These are phyloP conservation scores for Penicillium sclerotiorum DNA, from an alignment of 2,329 filamentous ascomycete species.

Conservation along the genomic window DNA sequence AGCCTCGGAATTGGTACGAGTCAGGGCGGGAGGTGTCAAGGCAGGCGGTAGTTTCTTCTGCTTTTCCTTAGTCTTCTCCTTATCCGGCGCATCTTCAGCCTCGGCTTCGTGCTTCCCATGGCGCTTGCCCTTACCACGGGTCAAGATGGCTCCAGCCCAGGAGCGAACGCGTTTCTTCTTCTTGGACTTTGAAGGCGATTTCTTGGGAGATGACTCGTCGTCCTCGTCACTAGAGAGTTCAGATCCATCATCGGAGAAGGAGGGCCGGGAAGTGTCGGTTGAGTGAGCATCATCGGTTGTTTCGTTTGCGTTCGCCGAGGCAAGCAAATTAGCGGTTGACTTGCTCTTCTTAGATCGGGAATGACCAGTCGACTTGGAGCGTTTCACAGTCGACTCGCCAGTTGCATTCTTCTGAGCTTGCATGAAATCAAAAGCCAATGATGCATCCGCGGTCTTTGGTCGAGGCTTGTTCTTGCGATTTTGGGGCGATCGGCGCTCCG, in stretches of 20 bases:
- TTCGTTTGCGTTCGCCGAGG: slow-evolving; percentile 13
- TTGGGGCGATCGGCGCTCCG: slow-evolving; percentile 47
- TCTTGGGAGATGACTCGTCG: slow-evolving; percentile 31
- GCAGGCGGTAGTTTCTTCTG: slow-evolving; percentile 20
- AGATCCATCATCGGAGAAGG: slow-evolving; percentile 35
- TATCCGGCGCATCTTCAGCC: slow-evolving; percentile 28
- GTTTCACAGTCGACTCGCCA: slow-evolving; percentile 33
- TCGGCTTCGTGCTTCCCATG: slow-evolving; percentile 45
- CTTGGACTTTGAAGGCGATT: slow-evolving; percentile 37
- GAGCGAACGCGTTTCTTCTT: slow-evolving; percentile 74
- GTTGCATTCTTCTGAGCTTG: slow-evolving; percentile 16
- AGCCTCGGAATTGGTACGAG: slow-evolving; percentile 44
- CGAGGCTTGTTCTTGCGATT: slow-evolving; percentile 33
- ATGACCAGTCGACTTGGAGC: slow-evolving; percentile 45
- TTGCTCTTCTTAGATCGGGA: slow-evolving; percentile 34
- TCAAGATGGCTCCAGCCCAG: slow-evolving; percentile 57
- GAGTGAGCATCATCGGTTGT: slow-evolving; percentile 25
- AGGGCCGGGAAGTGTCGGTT: slow-evolving; percentile 27
- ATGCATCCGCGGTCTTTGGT: slow-evolving; percentile 50
- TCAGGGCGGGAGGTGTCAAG: slow-evolving; percentile 47
- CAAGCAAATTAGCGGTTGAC: slow-evolving; percentile 28
- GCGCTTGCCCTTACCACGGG: slow-evolving; percentile 46
- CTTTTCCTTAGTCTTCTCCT: slow-evolving; percentile 7
- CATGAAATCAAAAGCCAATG: slow-evolving; percentile 33
- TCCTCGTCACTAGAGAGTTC: slow-evolving; percentile 32